Evolutionary conservation across 75 land plant species (phyloP).

Genomic region (Pinus tabuliformis): DNA sequence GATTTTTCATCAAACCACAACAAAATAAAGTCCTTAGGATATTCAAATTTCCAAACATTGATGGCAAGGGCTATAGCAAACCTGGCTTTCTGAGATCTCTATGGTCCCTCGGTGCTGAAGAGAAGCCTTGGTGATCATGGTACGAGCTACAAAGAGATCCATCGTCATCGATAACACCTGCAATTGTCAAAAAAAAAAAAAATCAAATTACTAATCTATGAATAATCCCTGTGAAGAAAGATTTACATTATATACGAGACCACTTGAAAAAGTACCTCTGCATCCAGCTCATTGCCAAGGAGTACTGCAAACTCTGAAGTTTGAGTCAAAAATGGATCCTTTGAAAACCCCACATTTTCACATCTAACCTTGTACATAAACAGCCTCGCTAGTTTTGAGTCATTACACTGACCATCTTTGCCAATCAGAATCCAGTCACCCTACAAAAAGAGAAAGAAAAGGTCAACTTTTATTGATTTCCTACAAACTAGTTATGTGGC

Average conservation of each 20-base stretch:
- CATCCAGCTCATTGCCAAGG: constrained; percentile 90
- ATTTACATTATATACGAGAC: neutral
- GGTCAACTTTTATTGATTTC: neutral
- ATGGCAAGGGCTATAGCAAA: constrained; percentile 8
- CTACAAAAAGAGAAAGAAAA: constrained; percentile 29
- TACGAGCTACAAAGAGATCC: constrained; percentile 98
- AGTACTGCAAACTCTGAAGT: constrained; percentile 90
- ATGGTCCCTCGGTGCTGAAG: constrained; percentile 66
- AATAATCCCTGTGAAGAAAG: neutral
- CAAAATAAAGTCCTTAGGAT: constrained; percentile 5
- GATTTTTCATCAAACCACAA: neutral
- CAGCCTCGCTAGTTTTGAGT: constrained; percentile 36
- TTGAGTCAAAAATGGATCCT: constrained; percentile 77
- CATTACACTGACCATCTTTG: constrained; percentile 30
- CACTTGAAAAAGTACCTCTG: constrained; percentile 61
- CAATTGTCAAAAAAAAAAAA: neutral
- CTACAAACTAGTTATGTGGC: neutral
- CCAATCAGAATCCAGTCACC: constrained; percentile 96
- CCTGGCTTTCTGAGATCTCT: constrained; percentile 64
- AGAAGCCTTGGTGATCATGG: constrained; percentile 84
- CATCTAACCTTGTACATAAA: constrained; percentile 78
- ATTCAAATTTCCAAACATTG: neutral
- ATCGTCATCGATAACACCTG: constrained; percentile 94
- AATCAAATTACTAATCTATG: neutral
- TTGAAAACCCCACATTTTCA: constrained; percentile 75